Conservation (phyloP, 169 alveolate genomes). For the Cryptosporidium sp. region DNA sequence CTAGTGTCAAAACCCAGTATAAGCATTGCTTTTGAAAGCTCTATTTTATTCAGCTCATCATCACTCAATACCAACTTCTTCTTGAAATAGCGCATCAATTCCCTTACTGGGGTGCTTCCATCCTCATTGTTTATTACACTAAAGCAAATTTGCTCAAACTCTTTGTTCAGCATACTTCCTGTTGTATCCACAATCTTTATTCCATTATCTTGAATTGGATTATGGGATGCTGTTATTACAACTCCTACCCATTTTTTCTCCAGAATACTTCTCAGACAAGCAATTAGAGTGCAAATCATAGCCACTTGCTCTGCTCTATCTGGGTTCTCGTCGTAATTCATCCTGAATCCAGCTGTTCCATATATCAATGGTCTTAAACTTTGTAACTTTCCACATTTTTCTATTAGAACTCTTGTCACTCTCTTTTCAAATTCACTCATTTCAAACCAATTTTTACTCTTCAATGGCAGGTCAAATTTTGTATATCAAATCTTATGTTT, state of each 20-base stretch:
- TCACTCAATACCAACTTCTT: background rate
- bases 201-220: slow-evolving; percentile 89
- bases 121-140: slow-evolving; percentile 74
- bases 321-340: slow-evolving; percentile 51
- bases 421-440: slow-evolving; percentile 39
- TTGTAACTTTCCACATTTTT: background rate
- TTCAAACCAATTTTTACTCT: background rate
- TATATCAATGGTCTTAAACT: slow-evolving; percentile 56
- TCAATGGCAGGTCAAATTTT: background rate
- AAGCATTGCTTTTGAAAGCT: slow-evolving; percentile 43
- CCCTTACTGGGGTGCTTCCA: slow-evolving; percentile 18
- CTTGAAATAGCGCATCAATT: background rate
- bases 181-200: slow-evolving; percentile 85
- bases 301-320: slow-evolving; percentile 24
- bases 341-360: slow-evolving; percentile 77
- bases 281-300: slow-evolving; percentile 53
- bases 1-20: slow-evolving; percentile 80
- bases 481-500: background rate
- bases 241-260: slow-evolving; percentile 84
- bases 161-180: slow-evolving; percentile 87
- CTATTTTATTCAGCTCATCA: slow-evolving; percentile 41
- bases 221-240: slow-evolving; percentile 93
- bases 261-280: slow-evolving; percentile 44
- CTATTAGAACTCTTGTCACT: background rate
- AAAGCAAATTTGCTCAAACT: slow-evolving; percentile 82